Evolutionary conservation across 2,329 filamentous ascomycete species (phyloP).

Genomic region (Epichloe baconii): DNA sequence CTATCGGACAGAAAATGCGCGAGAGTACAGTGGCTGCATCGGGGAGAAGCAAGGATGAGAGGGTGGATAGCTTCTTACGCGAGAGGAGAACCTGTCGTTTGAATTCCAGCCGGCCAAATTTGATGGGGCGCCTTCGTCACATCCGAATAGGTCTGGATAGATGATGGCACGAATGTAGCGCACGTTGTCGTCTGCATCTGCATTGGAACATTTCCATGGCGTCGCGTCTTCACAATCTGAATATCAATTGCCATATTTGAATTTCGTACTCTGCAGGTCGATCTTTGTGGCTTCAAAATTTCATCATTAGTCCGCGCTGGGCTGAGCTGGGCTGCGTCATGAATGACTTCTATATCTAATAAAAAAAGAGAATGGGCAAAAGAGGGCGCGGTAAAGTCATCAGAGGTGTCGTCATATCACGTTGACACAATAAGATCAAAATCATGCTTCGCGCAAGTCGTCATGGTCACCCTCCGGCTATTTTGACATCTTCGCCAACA

Average conservation of each 20-base stretch:
- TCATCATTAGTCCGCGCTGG: too few relatives aligned
- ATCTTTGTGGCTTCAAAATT: too few relatives aligned
- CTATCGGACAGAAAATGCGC: slow-evolving; percentile 47
- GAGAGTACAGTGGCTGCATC: slow-evolving; percentile 39
- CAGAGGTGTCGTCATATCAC: not conserved
- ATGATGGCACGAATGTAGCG: not conserved
- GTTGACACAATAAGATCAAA: not conserved
- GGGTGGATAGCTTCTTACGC: slow-evolving; percentile 66
- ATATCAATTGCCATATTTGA: too few relatives aligned
- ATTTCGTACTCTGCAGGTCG: too few relatives aligned
- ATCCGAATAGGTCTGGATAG: slow-evolving; percentile 3
- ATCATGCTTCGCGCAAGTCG: too few relatives aligned
- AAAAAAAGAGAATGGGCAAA: too few relatives aligned
- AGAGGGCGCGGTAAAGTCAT: not conserved
- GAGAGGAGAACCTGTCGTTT: slow-evolving; percentile 44
- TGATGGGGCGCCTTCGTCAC: slow-evolving; percentile 10
- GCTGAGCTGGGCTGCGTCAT: too few relatives aligned
- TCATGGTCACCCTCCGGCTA: not conserved
- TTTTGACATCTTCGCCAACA: slow-evolving; percentile 1
- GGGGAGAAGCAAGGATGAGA: slow-evolving; percentile 43
- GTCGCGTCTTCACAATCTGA: too few relatives aligned
- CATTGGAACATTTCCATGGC: too few relatives aligned
- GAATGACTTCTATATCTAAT: too few relatives aligned
- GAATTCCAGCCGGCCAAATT: slow-evolving; percentile 20
- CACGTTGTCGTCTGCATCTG: too few relatives aligned